phyloP scores from a whole-genome alignment of 352 stramenopile species.

The Globisporangium acanthophoron region DNA sequence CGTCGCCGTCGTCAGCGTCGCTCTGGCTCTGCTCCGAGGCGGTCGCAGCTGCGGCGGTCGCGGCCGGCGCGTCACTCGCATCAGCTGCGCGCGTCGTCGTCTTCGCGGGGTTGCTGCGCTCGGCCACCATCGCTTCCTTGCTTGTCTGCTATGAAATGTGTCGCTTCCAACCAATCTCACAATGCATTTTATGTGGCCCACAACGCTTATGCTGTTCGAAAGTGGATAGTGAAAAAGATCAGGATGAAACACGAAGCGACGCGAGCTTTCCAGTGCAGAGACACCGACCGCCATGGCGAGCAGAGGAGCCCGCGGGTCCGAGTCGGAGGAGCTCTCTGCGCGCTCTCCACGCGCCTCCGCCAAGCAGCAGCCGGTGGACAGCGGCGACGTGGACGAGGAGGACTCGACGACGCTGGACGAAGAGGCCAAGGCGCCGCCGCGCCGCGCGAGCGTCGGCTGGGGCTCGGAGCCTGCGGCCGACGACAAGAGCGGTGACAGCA shows the following conservation, averaged over 20 bases:
- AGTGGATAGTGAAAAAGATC: too few relatives aligned
- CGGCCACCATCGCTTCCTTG: neutral
- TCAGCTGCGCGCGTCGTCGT: neutral
- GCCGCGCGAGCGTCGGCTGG: constrained; percentile 62
- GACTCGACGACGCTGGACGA: constrained; percentile 32
- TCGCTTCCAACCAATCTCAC: neutral
- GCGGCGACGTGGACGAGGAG: constrained; percentile 39
- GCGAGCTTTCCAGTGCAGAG: neutral
- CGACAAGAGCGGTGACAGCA: constrained; percentile 17
- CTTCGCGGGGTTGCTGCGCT: neutral
- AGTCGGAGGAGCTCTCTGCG: constrained; percentile 5
- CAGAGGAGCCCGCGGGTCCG: neutral
- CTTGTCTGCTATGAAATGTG: neutral
- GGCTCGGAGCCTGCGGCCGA: constrained; percentile 27
- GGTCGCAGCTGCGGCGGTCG: neutral
- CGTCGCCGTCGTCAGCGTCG: constrained; percentile 10
- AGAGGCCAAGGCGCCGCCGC: constrained; percentile 40
- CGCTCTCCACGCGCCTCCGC: neutral
- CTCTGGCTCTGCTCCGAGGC: neutral
- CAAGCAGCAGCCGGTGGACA: constrained; percentile 9
- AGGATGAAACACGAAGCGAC: neutral
- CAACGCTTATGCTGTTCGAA: too few relatives aligned
- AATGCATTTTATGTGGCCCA: too few relatives aligned
- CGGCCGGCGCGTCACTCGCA: neutral
- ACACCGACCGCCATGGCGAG: neutral